Evolutionary conservation across 164 flowering plant species (phyloP).

Genomic region (Saururus chinensis): DNA sequence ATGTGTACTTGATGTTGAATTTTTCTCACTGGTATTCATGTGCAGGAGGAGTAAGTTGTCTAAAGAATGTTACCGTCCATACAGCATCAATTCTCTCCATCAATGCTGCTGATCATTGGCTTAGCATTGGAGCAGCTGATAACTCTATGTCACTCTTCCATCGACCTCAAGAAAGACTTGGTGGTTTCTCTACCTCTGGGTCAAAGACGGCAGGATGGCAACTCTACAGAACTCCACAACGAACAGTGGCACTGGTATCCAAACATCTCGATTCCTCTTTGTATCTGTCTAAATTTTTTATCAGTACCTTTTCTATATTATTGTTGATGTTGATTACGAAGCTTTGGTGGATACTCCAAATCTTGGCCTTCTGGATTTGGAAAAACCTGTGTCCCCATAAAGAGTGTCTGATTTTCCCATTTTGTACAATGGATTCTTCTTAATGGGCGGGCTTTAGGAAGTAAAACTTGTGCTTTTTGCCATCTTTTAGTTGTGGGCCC

Average conservation of each 20-base stretch:
- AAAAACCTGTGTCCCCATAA: too few relatives aligned
- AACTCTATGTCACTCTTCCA: conserved; percentile 97
- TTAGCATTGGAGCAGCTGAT: conserved; percentile 95
- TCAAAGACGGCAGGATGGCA: conserved; percentile 89
- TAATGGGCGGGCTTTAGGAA: too few relatives aligned
- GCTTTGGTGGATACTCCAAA: too few relatives aligned
- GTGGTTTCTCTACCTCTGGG: conserved; percentile 58
- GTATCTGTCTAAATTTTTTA: not conserved
- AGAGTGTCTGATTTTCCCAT: too few relatives aligned
- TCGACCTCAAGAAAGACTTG: conserved; percentile 92
- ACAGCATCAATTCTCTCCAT: conserved; percentile 65
- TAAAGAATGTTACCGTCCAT: conserved; percentile 88
- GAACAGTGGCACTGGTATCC: conserved; percentile 67
- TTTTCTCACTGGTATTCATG: not conserved
- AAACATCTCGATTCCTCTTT: too few relatives aligned
- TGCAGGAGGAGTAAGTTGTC: conserved; percentile 71
- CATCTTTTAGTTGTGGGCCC: too few relatives aligned
- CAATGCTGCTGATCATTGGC: conserved; percentile 94
- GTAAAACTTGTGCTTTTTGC: too few relatives aligned
- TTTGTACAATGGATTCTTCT: too few relatives aligned
- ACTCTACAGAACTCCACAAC: conserved; percentile 91
- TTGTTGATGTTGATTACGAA: too few relatives aligned
- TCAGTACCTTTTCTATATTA: not conserved
- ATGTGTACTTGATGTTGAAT: too few relatives aligned
- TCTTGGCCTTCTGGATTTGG: too few relatives aligned